Percentiles rank a stretch among this genome's conserved stretches.
Evolutionary conservation across 345 rosid genomes (phyloP).

Genomic region (Crucihimalaya himalaica): DNA sequence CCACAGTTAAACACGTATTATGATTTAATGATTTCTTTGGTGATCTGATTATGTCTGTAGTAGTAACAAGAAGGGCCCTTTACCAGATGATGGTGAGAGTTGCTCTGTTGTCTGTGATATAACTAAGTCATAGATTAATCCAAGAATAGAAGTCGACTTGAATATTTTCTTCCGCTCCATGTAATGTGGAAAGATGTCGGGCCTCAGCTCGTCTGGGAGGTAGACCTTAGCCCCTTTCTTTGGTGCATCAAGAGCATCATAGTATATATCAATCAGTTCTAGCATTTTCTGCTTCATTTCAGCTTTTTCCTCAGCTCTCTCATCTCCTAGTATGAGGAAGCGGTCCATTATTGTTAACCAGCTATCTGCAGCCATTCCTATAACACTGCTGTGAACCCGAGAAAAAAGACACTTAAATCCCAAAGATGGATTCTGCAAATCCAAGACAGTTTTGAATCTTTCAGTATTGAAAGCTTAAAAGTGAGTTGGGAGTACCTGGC

Average conservation of each 20-base stretch:
- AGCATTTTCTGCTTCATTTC: conserved; percentile 45
- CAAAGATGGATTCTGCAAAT: neutral
- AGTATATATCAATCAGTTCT: conserved; percentile 56
- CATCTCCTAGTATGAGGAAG: conserved; percentile 47
- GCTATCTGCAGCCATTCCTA: conserved; percentile 64
- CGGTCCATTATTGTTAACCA: conserved; percentile 84
- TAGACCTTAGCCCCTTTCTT: conserved; percentile 57
- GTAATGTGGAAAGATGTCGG: conserved; percentile 55
- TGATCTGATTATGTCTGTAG: neutral
- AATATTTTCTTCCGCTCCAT: conserved; percentile 51
- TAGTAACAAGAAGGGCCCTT: conserved; percentile 18
- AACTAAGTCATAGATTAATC: conserved; percentile 59
- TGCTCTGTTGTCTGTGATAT: conserved; percentile 34
- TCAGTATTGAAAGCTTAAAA: neutral
- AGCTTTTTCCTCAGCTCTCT: conserved; percentile 43
- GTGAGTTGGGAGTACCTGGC: conserved; percentile 48
- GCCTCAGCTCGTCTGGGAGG: conserved; percentile 51
- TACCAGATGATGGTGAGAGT: conserved; percentile 43
- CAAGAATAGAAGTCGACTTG: conserved; percentile 64
- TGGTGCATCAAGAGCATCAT: conserved; percentile 84
- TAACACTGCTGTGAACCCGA: conserved; percentile 52
- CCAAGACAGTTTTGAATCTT: neutral
- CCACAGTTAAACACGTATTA: neutral
- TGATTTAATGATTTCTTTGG: neutral
- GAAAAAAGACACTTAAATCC: conserved; percentile 12